Evolutionary conservation across 805 yeast species (phyloP), one percentile per base, ranked within the genome.

Genomic region (Kurtzmaniella cleridarum): DNA sequence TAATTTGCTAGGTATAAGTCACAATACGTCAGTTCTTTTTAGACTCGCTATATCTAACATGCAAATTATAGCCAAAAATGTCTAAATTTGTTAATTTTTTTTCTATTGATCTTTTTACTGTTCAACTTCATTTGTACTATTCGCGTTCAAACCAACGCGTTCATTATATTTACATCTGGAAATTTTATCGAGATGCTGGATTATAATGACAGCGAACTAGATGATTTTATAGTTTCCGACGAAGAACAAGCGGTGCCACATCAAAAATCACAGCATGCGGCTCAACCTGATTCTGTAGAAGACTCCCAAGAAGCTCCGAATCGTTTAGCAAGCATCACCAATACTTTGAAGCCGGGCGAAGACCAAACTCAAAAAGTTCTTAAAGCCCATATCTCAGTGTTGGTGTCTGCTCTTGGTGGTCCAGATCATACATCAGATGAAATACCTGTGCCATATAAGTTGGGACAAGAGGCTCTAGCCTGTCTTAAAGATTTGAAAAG

Each of bases 381-480:
- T 30, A 73, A 74, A 45, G 86, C 93, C 0, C 88, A 87, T 58
- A 82, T 91, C 26, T 75, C 90, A 11, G 78, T 86, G 32, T 69
- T 90, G 30, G 87, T 89, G 3, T 78, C 95, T 3, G 95, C 98
- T 0, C 70, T 91, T 2, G 98, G 98, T 39, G 98, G 97, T 1
- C 75, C 81, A 1, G 96, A 90, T 59, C 76, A 81, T 35, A 61
- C 81, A 1, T 66, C 81, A 0, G 35, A 50, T 11, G 45, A 55
- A 2, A 57, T 60, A 1, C 71, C 73, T 3, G 69, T 73, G 0
- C 78, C 79, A 0, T 93, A 93, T 53, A 78, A 76, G 43, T 71
- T 90, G 2, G 98, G 98, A 9, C 88, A 83, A 42, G 97, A 91
- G 53, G 95, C 95, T 2, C 57, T 77, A 40, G 89, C 89, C 0